A percentile compares a stretch with the other conserved stretches of the same genome.
These are phyloP conservation scores for Ophiostoma perfectum DNA, from an alignment of 2,329 filamentous ascomycete species.

Conservation along the genomic window DNA sequence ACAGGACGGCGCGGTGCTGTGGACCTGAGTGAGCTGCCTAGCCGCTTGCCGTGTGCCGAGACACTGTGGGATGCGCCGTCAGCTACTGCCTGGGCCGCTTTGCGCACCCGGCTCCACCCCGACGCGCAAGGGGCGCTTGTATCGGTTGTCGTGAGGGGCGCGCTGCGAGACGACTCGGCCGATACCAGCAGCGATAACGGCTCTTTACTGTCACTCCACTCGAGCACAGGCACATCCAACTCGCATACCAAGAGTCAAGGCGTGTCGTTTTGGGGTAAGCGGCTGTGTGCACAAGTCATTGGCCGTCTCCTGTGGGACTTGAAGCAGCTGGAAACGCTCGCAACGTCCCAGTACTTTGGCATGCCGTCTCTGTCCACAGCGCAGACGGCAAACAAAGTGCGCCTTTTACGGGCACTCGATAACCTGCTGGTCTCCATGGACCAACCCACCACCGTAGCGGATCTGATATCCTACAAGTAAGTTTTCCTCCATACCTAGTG, in stretches of 20 bases:
- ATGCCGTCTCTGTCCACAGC: constrained; percentile 29
- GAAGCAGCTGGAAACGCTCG: constrained; percentile 31
- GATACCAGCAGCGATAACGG: constrained; percentile 11
- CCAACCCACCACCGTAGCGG: constrained; percentile 28
- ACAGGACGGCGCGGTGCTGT: constrained; percentile 31
- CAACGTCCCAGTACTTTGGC: constrained; percentile 29
- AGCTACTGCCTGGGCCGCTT: constrained; percentile 29
- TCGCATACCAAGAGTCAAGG: neutral
- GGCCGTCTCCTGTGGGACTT: constrained; percentile 33
- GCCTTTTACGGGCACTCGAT: constrained; percentile 27
- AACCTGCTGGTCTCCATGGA: constrained; percentile 27
- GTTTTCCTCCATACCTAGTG: constrained; percentile 5
- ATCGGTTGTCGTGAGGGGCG: constrained; percentile 23
- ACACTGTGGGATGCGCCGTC: constrained; percentile 32
- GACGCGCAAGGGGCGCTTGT: constrained; percentile 25
- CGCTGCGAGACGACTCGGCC: constrained; percentile 21
- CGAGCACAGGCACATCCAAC: neutral
- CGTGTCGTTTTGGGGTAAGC: constrained; percentile 30
- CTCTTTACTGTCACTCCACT: neutral
- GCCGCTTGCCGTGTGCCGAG: constrained; percentile 31
- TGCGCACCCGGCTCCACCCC: constrained; percentile 26
- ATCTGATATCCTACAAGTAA: constrained; percentile 33
- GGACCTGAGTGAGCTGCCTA: constrained; percentile 31
- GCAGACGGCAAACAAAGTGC: constrained; percentile 29
- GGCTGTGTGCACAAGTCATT: constrained; percentile 31